These are phyloP conservation scores for Calocera viscosa DNA, from an alignment of 768 basidiomycete species.

Conservation along the genomic window DNA sequence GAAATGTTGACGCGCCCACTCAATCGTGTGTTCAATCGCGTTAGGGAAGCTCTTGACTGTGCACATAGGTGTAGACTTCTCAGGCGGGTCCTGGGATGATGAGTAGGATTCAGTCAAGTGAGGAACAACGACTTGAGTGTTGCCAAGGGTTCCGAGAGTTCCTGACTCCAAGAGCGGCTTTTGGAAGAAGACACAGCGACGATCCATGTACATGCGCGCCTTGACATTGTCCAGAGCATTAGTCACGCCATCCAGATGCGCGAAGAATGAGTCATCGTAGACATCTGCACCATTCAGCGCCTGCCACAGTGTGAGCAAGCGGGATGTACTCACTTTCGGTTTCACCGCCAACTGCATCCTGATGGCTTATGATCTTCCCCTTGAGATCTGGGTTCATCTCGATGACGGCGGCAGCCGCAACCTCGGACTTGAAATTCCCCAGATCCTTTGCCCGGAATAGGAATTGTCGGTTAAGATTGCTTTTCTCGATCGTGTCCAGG, in stretches of 20 bases:
- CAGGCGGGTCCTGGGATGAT: slow-evolving; percentile 96
- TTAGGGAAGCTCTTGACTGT: slow-evolving; percentile 99
- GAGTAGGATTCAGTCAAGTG: slow-evolving; percentile 93
- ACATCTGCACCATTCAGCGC: slow-evolving; percentile 41
- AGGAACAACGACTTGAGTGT: slow-evolving; percentile 89
- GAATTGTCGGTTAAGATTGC: slow-evolving; percentile 96
- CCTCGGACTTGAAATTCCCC: slow-evolving; percentile 93
- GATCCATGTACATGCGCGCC: slow-evolving; percentile 98
- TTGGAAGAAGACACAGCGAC: slow-evolving; percentile 89
- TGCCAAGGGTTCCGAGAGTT: slow-evolving; percentile 95
- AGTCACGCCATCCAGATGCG: slow-evolving; percentile 78
- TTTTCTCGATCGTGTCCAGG: slow-evolving; percentile 98
- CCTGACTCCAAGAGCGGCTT: slow-evolving; percentile 96
- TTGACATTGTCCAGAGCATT: slow-evolving; percentile 95
- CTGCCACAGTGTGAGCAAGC: slow-evolving; percentile 11
- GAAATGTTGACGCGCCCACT: slow-evolving; percentile 94
- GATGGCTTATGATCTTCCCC: slow-evolving; percentile 75
- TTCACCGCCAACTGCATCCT: slow-evolving; percentile 84
- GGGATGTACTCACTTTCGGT: slow-evolving; percentile 64
- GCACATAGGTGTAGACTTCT: slow-evolving; percentile 92
- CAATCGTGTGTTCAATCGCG: slow-evolving; percentile 93
- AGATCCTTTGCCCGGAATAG: slow-evolving; percentile 92
- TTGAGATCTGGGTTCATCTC: slow-evolving; percentile 91
- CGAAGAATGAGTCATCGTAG: slow-evolving; percentile 83
- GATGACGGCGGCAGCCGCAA: slow-evolving; percentile 76